phyloP scores from a whole-genome alignment of 1,284 basidiomycete genomes.

The Pascua sp. region DNA sequence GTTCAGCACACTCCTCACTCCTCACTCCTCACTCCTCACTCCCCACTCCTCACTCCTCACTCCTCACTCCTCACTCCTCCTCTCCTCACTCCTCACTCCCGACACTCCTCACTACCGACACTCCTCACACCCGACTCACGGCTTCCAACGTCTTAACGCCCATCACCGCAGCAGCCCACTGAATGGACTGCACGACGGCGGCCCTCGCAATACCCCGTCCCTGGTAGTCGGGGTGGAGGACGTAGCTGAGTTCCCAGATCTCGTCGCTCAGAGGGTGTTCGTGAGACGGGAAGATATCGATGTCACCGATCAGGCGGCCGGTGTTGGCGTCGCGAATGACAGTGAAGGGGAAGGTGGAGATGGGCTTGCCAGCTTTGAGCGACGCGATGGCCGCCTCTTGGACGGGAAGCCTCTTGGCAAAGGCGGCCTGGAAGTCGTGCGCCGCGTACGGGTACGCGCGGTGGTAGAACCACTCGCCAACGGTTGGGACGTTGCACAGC shows the following conservation, averaged over 20 bases:
- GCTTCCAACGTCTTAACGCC: not conserved
- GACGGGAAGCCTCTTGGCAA: not conserved
- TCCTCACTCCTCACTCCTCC: too few relatives aligned
- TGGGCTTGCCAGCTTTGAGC: not conserved
- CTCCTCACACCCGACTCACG: not conserved
- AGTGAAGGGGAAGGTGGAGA: not conserved
- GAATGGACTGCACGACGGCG: not conserved
- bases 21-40: too few relatives aligned
- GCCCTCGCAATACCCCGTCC: not conserved
- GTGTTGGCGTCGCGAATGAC: not conserved
- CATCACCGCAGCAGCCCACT: not conserved
- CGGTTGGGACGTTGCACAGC: slow-evolving; percentile 1
- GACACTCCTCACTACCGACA: too few relatives aligned
- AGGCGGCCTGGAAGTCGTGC: not conserved
- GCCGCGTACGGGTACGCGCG: not conserved
- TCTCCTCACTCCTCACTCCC: too few relatives aligned
- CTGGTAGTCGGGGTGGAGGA: not conserved
- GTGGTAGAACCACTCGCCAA: not conserved
- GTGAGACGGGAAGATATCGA: not conserved
- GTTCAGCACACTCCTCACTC: too few relatives aligned
- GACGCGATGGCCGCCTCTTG: not conserved
- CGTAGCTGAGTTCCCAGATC: slow-evolving; percentile 1
- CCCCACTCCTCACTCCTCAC: too few relatives aligned
- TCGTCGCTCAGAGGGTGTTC: not conserved
- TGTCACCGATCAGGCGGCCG: not conserved